Base-by-base conservation (phyloP, 225 moss, liverwort and hornwort species). In the Marchantia paleacea region DNA sequence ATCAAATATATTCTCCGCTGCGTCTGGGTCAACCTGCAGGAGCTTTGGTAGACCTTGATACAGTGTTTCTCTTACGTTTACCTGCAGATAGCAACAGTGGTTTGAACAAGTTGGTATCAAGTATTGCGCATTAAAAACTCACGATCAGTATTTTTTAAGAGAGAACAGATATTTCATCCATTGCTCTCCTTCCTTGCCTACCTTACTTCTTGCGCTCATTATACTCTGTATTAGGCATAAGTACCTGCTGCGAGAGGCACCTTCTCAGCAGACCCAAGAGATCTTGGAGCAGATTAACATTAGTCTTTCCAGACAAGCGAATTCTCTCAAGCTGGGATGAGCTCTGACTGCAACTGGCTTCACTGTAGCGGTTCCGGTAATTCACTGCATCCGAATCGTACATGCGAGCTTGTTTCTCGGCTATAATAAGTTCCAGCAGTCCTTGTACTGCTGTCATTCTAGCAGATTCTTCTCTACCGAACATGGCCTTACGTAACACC, bases 401-500 rank as follows among this genome's bases (percentile, higher is more conserved):
- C 66, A 83, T 65, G 77, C 86, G 85, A 76, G 88, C 87, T 78
- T 90, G 87, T 80, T 93, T 93, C 48, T 93, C 93, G 71, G 87
- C 87, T 82, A 92, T 85, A 54, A 93, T 81, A 52, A 95, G 82
- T 76, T 93, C 91, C 68, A 95, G 76, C 52, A 95, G 86, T 80
- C 95, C 95, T 84, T 88, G 88, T 12, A 90, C 92, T 18, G 95
- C 95, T 68, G 88, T 88, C 90, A 95, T 90, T 79, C 95, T 91
- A 73, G 81, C 89, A 76, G 81, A 89, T 79, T 92, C 93, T 81
- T 95, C 93, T 78, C 95, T 87, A 82, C 93, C 86, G 82, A 93
- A 95, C 92, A 95, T 95, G 78, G 95, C 92, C 75, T 95, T 95
- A 58, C 93, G 85, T 78, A 95, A 83, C 39, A 95, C 93, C 69